Conservation (phyloP, 2,329 filamentous ascomycete genomes). For the Aspergillus sp. region DNA sequence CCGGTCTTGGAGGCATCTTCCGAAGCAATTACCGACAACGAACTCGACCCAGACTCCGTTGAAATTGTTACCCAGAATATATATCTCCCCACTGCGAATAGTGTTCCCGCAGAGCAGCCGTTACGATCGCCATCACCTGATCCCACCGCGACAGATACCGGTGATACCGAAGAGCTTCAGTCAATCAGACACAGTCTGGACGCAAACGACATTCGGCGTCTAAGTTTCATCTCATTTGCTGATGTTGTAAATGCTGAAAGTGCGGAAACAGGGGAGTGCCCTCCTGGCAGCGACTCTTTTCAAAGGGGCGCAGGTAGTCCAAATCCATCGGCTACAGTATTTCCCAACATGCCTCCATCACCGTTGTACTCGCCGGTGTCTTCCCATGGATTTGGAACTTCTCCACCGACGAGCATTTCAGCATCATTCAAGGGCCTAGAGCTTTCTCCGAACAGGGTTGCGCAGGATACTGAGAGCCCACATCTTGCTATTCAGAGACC, state of each 20-base stretch:
- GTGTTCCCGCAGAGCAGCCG: conserved; percentile 51
- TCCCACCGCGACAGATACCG: conserved; percentile 57
- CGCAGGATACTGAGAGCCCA: conserved; percentile 62
- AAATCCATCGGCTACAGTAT: conserved; percentile 44
- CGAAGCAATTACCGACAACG: conserved; percentile 78
- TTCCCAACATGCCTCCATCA: conserved; percentile 62
- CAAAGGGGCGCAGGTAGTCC: conserved; percentile 35
- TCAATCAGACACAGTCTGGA: conserved; percentile 79
- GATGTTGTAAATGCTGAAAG: conserved; percentile 81
- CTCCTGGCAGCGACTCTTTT: conserved; percentile 67
- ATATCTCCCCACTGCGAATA: conserved; percentile 74
- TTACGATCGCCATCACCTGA: conserved; percentile 43
- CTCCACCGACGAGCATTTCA: conserved; percentile 73
- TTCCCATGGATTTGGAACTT: conserved; percentile 66
- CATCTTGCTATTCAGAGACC: conserved; percentile 54
- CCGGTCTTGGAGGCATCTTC: conserved; percentile 88
- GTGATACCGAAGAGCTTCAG: conserved; percentile 48
- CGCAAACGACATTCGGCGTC: conserved; percentile 71
- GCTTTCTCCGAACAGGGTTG: conserved; percentile 60
- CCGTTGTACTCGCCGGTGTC: conserved; percentile 78
- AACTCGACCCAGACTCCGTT: conserved; percentile 81
- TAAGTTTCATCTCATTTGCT: conserved; percentile 96
- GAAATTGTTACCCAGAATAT: conserved; percentile 87
- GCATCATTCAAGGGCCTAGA: conserved; percentile 48
- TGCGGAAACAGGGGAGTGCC: conserved; percentile 43